Conservation (phyloP, 1,139 yeast genomes). For the Petasospora fabianii region DNA sequence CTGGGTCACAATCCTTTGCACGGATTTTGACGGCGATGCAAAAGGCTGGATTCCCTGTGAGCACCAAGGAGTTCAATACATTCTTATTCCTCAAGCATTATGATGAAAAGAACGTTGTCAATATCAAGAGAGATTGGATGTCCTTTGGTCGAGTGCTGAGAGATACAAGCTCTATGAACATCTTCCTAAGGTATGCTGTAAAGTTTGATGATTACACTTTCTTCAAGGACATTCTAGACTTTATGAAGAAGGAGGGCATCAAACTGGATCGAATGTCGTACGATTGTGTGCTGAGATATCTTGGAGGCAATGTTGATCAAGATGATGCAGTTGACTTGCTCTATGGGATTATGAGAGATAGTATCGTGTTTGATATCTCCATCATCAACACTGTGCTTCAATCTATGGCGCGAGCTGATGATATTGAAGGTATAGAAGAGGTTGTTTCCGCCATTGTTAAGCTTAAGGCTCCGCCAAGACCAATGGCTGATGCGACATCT, state of each 20-base stretch:
- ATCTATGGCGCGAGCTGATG: slow-evolving; percentile 8
- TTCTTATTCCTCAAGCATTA: slow-evolving; percentile 11
- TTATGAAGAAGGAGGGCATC: slow-evolving; percentile 5
- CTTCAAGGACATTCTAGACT: slow-evolving; percentile 9
- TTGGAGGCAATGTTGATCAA: slow-evolving; percentile 2
- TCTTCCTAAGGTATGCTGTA: slow-evolving; percentile 16
- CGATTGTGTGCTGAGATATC: slow-evolving; percentile 9
- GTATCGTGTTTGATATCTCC: slow-evolving; percentile 11
- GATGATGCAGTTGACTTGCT: slow-evolving; percentile 5
- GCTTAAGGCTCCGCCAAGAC: background rate
- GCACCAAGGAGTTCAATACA: slow-evolving; percentile 13
- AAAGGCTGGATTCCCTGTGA: slow-evolving; percentile 10
- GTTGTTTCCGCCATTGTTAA: slow-evolving; percentile 1
- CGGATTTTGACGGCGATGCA: slow-evolving; percentile 8
- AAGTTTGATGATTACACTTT: slow-evolving; percentile 7
- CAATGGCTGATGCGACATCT: background rate
- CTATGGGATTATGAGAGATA: slow-evolving; percentile 3
- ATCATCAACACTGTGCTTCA: slow-evolving; percentile 8
- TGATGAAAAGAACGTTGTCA: slow-evolving; percentile 5
- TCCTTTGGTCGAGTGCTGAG: slow-evolving; percentile 5
- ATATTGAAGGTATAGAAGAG: slow-evolving; percentile 7
- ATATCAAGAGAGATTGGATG: slow-evolving; percentile 2
- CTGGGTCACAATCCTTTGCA: slow-evolving; percentile 1
- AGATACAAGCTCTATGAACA: slow-evolving; percentile 14
- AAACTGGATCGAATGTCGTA: slow-evolving; percentile 16